A percentile compares a stretch with the other conserved stretches of the same genome.
Conservation (phyloP, 495 filamentous ascomycete species). For the Neurospora sp. region DNA sequence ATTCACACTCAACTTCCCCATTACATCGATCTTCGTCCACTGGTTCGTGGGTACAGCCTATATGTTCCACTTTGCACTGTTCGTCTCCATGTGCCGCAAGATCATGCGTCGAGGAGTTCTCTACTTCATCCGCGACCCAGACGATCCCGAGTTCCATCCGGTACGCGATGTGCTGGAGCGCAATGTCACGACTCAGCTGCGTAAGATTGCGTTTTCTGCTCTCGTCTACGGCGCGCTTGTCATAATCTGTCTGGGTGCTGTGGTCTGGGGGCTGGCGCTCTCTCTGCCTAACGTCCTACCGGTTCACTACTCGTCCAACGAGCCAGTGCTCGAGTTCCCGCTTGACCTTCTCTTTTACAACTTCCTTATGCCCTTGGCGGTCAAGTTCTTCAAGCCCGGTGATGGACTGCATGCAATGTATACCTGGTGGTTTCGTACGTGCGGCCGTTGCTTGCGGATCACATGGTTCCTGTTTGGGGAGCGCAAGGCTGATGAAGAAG, state of each 20-base stretch:
- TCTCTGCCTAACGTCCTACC: constrained; percentile 64
- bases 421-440: constrained; percentile 91
- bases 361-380: constrained; percentile 78
- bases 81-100: constrained; percentile 98
- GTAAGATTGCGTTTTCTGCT: constrained; percentile 93
- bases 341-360: constrained; percentile 94
- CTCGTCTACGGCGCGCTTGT: constrained; percentile 93
- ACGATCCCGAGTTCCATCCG: constrained; percentile 97
- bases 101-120: constrained; percentile 90
- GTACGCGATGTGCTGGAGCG: constrained; percentile 95
- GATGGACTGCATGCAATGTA: constrained; percentile 77
- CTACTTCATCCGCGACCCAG: constrained; percentile 97
- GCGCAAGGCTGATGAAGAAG: constrained; percentile 71
- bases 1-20: constrained; percentile 65
- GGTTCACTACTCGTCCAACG: constrained; percentile 83
- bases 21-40: constrained; percentile 89
- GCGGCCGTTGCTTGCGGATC: constrained; percentile 68
- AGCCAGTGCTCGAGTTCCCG: constrained; percentile 88
- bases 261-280: constrained; percentile 81
- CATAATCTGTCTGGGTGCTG: constrained; percentile 84
- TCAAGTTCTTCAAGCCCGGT: constrained; percentile 74
- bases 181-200: constrained; percentile 82
- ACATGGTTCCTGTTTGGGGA: constrained; percentile 91
- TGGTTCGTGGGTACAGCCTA: constrained; percentile 99
- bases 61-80: constrained; percentile 99